Evolutionary conservation across 495 filamentous ascomycete genomes (phyloP).

Genomic region (Hypomontagnella submonticulosa): DNA sequence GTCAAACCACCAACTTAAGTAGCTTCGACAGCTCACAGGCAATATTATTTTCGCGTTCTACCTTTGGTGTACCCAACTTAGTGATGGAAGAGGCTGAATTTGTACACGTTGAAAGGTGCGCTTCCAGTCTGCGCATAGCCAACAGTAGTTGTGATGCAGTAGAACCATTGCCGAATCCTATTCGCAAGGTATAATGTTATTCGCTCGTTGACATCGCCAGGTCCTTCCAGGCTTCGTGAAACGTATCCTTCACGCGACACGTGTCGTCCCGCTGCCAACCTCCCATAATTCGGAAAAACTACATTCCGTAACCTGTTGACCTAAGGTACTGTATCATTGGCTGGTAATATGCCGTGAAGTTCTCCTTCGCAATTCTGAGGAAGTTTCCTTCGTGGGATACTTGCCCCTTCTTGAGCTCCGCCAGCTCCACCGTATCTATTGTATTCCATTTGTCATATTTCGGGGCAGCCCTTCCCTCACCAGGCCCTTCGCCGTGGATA

Average conservation of each 20-base stretch:
- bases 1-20: too few relatives aligned
- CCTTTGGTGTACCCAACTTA: too few relatives aligned
- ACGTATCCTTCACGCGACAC: slow-evolving; percentile 48
- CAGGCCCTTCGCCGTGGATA: slow-evolving; percentile 52
- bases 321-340: slow-evolving; percentile 51
- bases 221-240: slow-evolving; percentile 37
- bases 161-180: too few relatives aligned
- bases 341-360: slow-evolving; percentile 50
- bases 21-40: too few relatives aligned
- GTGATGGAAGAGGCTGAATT: too few relatives aligned
- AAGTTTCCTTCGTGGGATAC: slow-evolving; percentile 44
- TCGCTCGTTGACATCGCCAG: too few relatives aligned
- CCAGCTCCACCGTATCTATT: too few relatives aligned
- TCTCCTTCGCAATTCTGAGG: slow-evolving; percentile 23
- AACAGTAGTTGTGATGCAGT: too few relatives aligned
- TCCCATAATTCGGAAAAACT: slow-evolving; percentile 49
- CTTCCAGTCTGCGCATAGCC: too few relatives aligned
- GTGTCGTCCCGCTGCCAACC: slow-evolving; percentile 34
- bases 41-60: background rate
- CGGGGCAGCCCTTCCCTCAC: slow-evolving; percentile 9
- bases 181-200: too few relatives aligned
- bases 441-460: background rate
- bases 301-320: slow-evolving; percentile 51
- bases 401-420: slow-evolving; percentile 36
- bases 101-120: too few relatives aligned